Conservation (phyloP, 2,329 filamentous ascomycete genomes). For the Fusarium virguliforme region DNA sequence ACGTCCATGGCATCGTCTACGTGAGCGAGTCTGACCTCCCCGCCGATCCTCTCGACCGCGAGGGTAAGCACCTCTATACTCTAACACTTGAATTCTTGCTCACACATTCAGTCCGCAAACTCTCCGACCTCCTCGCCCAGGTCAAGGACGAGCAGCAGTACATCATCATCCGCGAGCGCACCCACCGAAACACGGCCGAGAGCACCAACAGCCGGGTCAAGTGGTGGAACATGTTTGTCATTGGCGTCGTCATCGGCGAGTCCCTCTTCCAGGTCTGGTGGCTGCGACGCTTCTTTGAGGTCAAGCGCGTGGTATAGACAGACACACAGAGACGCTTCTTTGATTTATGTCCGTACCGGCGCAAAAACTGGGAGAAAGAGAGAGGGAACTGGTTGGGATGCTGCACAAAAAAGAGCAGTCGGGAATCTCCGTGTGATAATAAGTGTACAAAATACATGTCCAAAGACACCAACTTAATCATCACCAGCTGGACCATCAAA, state of each 20-base stretch:
- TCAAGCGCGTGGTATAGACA: constrained; percentile 75
- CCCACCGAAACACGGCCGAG: constrained; percentile 98
- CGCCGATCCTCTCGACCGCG: constrained; percentile 89
- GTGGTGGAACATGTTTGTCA: constrained; percentile 99
- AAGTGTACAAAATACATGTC: constrained; percentile 47
- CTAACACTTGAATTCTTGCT: constrained; percentile 5
- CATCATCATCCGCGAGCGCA: constrained; percentile 94
- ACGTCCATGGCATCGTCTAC: constrained; percentile 98
- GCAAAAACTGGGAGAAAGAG: constrained; percentile 41
- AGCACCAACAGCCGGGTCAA: constrained; percentile 98
- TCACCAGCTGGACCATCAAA: neutral
- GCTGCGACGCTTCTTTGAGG: constrained; percentile 98
- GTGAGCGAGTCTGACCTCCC: constrained; percentile 89
- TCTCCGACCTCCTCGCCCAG: constrained; percentile 88
- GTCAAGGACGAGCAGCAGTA: constrained; percentile 99
- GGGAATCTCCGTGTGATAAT: constrained; percentile 43
- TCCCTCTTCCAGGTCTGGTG: constrained; percentile 99
- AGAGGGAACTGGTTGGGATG: constrained; percentile 38
- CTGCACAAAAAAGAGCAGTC: constrained; percentile 32
- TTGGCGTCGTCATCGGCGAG: constrained; percentile 89
- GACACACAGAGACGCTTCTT: constrained; percentile 14
- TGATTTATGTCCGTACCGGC: constrained; percentile 43
- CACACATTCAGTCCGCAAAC: constrained; percentile 76
- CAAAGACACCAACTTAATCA: constrained; percentile 21
- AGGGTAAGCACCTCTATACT: constrained; percentile 72